Base-by-base conservation (phyloP, 1,139 yeast genomes). In the Entelexis sorbosivorans region DNA sequence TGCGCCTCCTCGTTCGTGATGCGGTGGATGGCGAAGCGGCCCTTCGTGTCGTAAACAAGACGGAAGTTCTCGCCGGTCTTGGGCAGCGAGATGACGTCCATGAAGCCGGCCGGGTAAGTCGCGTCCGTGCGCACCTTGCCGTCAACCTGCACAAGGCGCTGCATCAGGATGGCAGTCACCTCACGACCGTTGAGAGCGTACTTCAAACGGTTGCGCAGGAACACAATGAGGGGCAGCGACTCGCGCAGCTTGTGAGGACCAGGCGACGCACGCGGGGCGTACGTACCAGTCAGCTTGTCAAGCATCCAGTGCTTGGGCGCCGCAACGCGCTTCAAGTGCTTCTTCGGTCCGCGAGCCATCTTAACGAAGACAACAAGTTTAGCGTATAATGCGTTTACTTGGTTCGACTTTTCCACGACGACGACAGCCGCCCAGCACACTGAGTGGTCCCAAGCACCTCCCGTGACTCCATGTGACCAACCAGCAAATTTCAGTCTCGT, bases 271-370 rank as follows among this genome's bases (percentile, higher is more conserved):
- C 97, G 89, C 78, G 98, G 98, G 65, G 98, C 98, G 75, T 91
- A 91, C 71, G 88, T 80, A 72, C 99, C 99, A 74, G 96, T 85
- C 79, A 93, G 81, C 80, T 93, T 93, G 95, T 91, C 98, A 81
- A 93, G 85, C 95, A 93, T 86, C 98, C 98, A 93, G 84, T 93
- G 98, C 80, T 89, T 84, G 80, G 99, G 99, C 73, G 96, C 96
- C 73, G 95, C 95, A 75, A 87, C 81, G 79, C 96, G 85, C 83
- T 87, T 87, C 75, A 88, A 80, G 74, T 88, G 96, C 82, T 88
- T 88, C 89, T 87, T 87, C 36, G 61, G 61, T 54, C 61, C 59
- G 49, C 59, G 59, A 51, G 58, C 58, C 59, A 52, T 54, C 51
- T 49, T 54, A 44, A 52, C 47, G 49, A 46, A 44, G 49, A 46